Evolutionary conservation across 139 green algal species (phyloP), one percentile per base, ranked within the genome.

Genomic region (Volvox africanus): DNA sequence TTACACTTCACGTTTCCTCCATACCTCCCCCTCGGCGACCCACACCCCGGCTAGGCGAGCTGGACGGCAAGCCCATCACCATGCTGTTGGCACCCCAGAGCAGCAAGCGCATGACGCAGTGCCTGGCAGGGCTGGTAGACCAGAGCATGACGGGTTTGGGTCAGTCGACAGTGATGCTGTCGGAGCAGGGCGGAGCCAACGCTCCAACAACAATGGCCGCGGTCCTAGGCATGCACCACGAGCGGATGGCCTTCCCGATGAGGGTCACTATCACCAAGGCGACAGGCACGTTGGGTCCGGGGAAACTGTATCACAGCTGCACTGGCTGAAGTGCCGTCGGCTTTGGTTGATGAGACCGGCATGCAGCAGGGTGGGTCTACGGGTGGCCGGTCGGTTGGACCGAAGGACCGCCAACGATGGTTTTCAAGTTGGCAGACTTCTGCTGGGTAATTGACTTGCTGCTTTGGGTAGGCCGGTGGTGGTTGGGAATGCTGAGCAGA

Each of bases 161-260:
- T 13, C 61, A 55, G 81, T 61, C 50, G 26, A 44, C 44, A 24
- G 26, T n/a, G 26, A 26, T 44, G 80, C 21, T 61, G 20, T 30
- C 36, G 78, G 36, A 86, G 80, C 26, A 67, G 32, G 30, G 76
- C 20, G 76, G 76, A 16, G 22, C 33, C 36, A 67, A 33, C 36
- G 16, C 30, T 55, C 44, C 44, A 37, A 65, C 35, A 26, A 11
- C 67, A 68, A 80, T 68, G 6, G 28, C 37, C 16, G 67, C 55
- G 26, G 68, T 81, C 26, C 35, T 80, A 69, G 84, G 85, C 14
- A 89, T 89, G 69, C 85, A 89, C 71, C 71, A 61, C n/a, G 85
- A 89, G 44, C 28, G 85, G 44, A 67, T 89, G 69, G 85, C 85
- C 26, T 82, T 89, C n/a, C 85, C 85, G 18, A 12, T 89, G 85